phyloP scores from a whole-genome alignment of 2,329 filamentous ascomycete genomes.

The Bisporella sp. region DNA sequence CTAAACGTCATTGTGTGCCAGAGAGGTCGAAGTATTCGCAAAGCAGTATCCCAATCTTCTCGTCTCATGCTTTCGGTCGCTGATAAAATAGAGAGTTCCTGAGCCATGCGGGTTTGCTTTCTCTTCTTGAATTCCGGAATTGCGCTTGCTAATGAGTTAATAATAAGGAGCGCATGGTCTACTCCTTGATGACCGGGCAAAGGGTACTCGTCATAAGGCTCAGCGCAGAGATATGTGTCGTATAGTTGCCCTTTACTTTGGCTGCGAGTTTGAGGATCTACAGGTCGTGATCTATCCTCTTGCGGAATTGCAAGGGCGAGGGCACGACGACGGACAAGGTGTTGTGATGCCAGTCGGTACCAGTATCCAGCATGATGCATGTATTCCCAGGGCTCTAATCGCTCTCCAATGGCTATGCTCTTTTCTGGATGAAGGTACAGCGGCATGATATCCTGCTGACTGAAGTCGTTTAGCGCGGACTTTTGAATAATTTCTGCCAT shows the following conservation, averaged over 20 bases:
- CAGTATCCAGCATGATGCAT: conserved; percentile 63
- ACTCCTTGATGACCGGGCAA: conserved; percentile 39
- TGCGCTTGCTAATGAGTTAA: conserved; percentile 44
- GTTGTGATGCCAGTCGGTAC: conserved; percentile 54
- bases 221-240: conserved; percentile 60
- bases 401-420: conserved; percentile 43
- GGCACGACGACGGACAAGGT: conserved; percentile 44
- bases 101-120: conserved; percentile 44
- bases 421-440: conserved; percentile 54
- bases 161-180: conserved; percentile 48
- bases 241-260: conserved; percentile 49
- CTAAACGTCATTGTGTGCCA: conserved; percentile 53
- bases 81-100: conserved; percentile 48
- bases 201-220: conserved; percentile 54
- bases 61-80: conserved; percentile 46
- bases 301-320: conserved; percentile 52
- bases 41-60: conserved; percentile 45
- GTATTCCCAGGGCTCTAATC: conserved; percentile 54
- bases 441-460: conserved; percentile 18
- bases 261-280: conserved; percentile 37
- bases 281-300: conserved; percentile 48
- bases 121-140: conserved; percentile 47
- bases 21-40: conserved; percentile 47
- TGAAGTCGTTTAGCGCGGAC: conserved; percentile 40
- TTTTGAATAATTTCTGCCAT: conserved; percentile 57